phyloP scores from a whole-genome alignment of 352 stramenopile species.

The Pythium plurisporium region DNA sequence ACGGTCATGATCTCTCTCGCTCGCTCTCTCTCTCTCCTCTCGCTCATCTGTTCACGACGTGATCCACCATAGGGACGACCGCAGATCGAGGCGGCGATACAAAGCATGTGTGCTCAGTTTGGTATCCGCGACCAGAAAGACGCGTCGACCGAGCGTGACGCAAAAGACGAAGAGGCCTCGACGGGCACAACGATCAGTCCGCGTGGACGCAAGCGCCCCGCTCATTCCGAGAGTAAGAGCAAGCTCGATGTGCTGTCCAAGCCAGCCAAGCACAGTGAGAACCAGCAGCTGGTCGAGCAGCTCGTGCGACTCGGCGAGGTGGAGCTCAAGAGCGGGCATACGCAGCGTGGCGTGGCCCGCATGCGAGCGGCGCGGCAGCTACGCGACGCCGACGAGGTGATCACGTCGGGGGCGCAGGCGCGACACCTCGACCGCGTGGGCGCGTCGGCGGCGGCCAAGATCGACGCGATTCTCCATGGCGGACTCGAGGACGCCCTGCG shows the following conservation, averaged over 20 bases:
- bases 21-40: background rate
- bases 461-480: conserved; percentile 52
- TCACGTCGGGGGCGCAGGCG: conserved; percentile 57
- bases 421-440: conserved; percentile 47
- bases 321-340: conserved; percentile 39
- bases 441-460: conserved; percentile 40
- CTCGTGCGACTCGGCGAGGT: conserved; percentile 54
- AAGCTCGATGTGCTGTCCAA: conserved; percentile 33
- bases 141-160: no score
- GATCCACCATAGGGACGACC: conserved; percentile 6
- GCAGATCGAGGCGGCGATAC: conserved; percentile 44
- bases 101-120: conserved; percentile 33
- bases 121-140: no score
- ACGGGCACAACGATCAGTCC: conserved; percentile 23
- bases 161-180: no score
- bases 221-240: conserved; percentile 6
- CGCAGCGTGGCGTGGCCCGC: conserved; percentile 48
- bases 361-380: conserved; percentile 62
- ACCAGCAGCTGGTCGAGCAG: conserved; percentile 59
- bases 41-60: background rate
- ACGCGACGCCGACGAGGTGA: conserved; percentile 31
- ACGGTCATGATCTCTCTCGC: background rate
- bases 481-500: conserved; percentile 40
- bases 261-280: conserved; percentile 34
- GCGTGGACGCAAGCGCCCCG: background rate